Base-by-base conservation (phyloP, 176 grass and related monocot genomes). In the Oryza glaberrima region DNA sequence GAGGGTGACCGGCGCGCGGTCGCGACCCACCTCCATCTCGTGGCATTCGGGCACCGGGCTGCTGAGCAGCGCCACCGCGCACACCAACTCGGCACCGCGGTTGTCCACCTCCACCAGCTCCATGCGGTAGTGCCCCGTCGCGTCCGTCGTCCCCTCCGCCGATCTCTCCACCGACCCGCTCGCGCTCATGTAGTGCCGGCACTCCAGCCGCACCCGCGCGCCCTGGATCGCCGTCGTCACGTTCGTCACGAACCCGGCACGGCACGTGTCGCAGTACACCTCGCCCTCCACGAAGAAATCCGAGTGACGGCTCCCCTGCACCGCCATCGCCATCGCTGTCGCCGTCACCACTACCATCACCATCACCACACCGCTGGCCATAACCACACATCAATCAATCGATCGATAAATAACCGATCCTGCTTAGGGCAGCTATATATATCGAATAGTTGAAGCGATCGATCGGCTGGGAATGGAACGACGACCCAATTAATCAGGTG, bases 211-310 rank as follows among this genome's bases (percentile, higher is more conserved):
- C 34, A 90, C 88, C 35, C 28, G 20, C 0, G 88, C 88, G 48
- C 79, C 83, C 16, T 76, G 41, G 73, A 90, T 90, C 63, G 72
- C 78, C 11, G 49, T 49, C 63, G 88, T 72, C 61, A 16, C 83
- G 26, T 73, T 90, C 14, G 88, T 90, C 66, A 82, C 83, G 71
- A 90, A 87, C 23, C 88, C 88, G 2, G 70, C 84, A 0, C 78
- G 88, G 68, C 88, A 90, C 3, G 88, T 90, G 82, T 90, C 88
- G 70, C 83, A 90, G 77, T 90, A 90, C 61, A 90, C 88, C 34
- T 74, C 69, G 1, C 88, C 88, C 71, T 90, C 82, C 36, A 87
- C 84, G 72, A 66, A 82, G 72, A 90, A 90, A 54, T 85, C 77
- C 17, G 56, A 20, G 56, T 5, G 6, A n/a, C 19, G 56, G 19